Evolutionary conservation across 2,329 filamentous ascomycete genomes (phyloP).

Genomic region (Hymenoscyphus scutula): DNA sequence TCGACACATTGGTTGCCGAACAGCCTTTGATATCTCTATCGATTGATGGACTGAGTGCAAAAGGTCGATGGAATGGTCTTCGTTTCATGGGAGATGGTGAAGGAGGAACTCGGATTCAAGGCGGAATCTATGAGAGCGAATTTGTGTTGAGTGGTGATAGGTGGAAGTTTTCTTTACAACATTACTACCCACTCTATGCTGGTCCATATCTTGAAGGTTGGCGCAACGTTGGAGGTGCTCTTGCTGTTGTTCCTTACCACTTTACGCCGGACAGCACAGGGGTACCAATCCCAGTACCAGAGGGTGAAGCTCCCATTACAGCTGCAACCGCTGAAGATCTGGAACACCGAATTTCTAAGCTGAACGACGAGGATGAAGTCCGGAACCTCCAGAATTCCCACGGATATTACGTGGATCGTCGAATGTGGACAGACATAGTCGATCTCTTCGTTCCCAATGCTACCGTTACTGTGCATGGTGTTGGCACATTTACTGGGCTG

Average conservation of each 20-base stretch:
- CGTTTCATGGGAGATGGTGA: slow-evolving; percentile 11
- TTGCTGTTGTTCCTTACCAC: slow-evolving; percentile 12
- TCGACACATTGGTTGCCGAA: slow-evolving; percentile 10
- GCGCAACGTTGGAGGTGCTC: slow-evolving; percentile 7
- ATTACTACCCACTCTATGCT: slow-evolving; percentile 11
- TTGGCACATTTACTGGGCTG: slow-evolving; percentile 2
- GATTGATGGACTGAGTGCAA: slow-evolving; percentile 8
- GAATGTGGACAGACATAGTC: slow-evolving; percentile 13
- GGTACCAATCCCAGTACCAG: slow-evolving; percentile 11
- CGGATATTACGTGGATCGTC: slow-evolving; percentile 14
- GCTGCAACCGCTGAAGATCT: slow-evolving; percentile 1
- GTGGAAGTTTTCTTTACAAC: slow-evolving; percentile 8
- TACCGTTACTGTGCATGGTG: slow-evolving; percentile 5
- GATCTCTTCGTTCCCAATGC: slow-evolving; percentile 13
- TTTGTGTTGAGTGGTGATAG: neutral
- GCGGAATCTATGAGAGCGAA: slow-evolving; percentile 12
- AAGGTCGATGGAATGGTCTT: slow-evolving; percentile 13
- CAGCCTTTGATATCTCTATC: slow-evolving; percentile 7
- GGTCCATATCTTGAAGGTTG: slow-evolving; percentile 12
- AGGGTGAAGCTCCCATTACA: slow-evolving; percentile 3
- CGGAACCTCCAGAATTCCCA: slow-evolving; percentile 14
- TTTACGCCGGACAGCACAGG: slow-evolving; percentile 10
- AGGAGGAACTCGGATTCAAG: slow-evolving; percentile 10
- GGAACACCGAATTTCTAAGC: neutral
- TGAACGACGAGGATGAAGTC: slow-evolving; percentile 14